A percentile compares a stretch with the other conserved stretches of the same genome.
Evolutionary conservation across 371 early-diverging fungal genomes (phyloP).

Genomic region (Lichtheimia corymbifera): DNA sequence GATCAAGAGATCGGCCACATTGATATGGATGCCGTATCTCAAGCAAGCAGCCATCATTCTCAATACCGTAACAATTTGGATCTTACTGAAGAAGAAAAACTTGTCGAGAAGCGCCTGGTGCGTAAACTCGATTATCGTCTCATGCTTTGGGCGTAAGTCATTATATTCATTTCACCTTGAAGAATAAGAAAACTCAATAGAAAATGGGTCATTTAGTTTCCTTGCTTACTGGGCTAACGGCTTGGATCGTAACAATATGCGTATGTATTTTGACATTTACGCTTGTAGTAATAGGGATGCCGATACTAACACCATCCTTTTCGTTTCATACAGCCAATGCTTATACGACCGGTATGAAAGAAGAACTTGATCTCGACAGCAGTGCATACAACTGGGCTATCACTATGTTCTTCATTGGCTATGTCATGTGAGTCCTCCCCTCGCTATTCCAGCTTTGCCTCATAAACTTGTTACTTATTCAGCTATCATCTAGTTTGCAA

Average conservation of each 20-base stretch:
- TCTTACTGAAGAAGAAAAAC: constrained; percentile 6
- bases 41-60: no score
- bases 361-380: constrained; percentile 46
- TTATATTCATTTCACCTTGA: no score
- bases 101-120: constrained; percentile 39
- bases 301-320: neutral
- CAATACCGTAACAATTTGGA: neutral
- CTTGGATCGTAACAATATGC: constrained; percentile 80
- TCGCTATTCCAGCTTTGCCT: neutral
- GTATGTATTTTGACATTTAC: constrained; percentile 26
- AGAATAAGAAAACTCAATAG: no score
- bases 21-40: no score
- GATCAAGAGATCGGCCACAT: no score
- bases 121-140: constrained; percentile 69
- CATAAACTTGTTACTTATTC: neutral
- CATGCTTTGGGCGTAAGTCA: constrained; percentile 57
- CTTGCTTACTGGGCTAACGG: constrained; percentile 73
- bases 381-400: constrained; percentile 63
- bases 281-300: neutral
- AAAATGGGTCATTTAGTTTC: constrained; percentile 14
- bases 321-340: constrained; percentile 43
- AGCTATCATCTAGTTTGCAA: constrained; percentile 43
- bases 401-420: constrained; percentile 29
- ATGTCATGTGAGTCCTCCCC: constrained; percentile 13
- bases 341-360: constrained; percentile 49